Conservation (phyloP, 768 basidiomycete genomes). For the Gyrodon lividus region DNA sequence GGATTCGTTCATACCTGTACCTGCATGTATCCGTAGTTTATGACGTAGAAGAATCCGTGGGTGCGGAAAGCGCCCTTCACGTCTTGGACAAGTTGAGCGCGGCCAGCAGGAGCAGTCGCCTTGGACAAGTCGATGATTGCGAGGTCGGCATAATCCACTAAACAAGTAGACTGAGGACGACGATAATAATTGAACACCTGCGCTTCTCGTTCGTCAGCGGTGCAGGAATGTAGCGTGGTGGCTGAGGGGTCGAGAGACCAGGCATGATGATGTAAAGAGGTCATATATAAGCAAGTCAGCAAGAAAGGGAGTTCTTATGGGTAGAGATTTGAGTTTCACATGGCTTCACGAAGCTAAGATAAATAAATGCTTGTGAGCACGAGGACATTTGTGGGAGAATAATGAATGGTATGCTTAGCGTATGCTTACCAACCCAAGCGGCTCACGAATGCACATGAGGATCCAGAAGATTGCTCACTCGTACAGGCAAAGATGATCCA, state of each 20-base stretch:
- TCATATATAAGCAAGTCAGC: neutral
- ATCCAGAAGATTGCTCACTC: no score
- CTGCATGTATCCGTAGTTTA: constrained; percentile 36
- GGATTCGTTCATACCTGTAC: constrained; percentile 25
- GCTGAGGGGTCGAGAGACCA: constrained; percentile 25
- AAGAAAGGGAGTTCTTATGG: neutral
- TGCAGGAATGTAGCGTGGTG: constrained; percentile 34
- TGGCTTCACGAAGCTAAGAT: neutral
- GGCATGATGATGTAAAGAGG: constrained; percentile 19
- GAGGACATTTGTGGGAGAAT: neutral
- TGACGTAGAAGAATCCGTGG: constrained; percentile 39
- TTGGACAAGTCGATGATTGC: constrained; percentile 48
- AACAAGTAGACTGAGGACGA: neutral
- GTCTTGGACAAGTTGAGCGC: constrained; percentile 36
- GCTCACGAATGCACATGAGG: neutral
- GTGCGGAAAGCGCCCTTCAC: constrained; percentile 44
- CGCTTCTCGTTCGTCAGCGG: constrained; percentile 28
- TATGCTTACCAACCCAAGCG: neutral
- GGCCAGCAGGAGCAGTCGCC: constrained; percentile 37
- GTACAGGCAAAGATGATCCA: no score
- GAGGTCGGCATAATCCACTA: constrained; percentile 47
- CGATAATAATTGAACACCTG: neutral
- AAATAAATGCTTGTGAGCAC: neutral
- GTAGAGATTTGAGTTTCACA: neutral
- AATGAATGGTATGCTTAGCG: neutral